A percentile compares a stretch with the other conserved stretches of the same genome.
Conservation (phyloP, 768 basidiomycete species). For the Collybia sordida region DNA sequence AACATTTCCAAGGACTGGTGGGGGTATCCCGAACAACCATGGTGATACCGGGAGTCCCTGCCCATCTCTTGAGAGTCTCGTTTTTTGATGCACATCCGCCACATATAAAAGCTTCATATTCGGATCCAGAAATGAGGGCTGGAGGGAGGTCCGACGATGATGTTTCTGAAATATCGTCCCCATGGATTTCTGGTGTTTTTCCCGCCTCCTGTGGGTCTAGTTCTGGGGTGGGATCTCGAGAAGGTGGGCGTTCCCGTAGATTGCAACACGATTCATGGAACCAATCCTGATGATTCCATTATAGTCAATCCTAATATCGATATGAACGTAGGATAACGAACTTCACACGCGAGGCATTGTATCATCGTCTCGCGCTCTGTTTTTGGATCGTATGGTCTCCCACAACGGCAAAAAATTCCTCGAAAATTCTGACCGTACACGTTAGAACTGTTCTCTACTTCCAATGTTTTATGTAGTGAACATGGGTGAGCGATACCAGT, state of each 20-base stretch:
- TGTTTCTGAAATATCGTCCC: constrained; percentile 58
- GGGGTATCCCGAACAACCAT: constrained; percentile 61
- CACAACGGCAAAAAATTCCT: constrained; percentile 74
- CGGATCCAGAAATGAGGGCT: constrained; percentile 60
- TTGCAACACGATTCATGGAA: constrained; percentile 90
- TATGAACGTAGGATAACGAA: constrained; percentile 32
- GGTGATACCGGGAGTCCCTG: constrained; percentile 65
- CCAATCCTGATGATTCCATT: constrained; percentile 67
- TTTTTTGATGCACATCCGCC: constrained; percentile 61
- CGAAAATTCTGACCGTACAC: constrained; percentile 74
- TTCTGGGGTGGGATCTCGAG: constrained; percentile 41
- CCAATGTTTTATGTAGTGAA: constrained; percentile 52
- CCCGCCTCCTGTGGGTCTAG: constrained; percentile 16
- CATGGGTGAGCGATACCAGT: constrained; percentile 57
- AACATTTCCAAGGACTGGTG: constrained; percentile 49
- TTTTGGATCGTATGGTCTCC: constrained; percentile 66
- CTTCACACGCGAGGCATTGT: constrained; percentile 85
- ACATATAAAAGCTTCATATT: constrained; percentile 80
- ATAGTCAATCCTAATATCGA: constrained; percentile 7
- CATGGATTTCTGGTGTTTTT: constrained; percentile 23
- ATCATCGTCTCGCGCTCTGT: constrained; percentile 85
- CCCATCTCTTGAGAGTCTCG: constrained; percentile 54
- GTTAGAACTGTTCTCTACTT: constrained; percentile 60
- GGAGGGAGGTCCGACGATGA: constrained; percentile 68
- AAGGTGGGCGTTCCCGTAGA: constrained; percentile 63